These are phyloP conservation scores for Huntiella abstrusa DNA, from an alignment of 2,329 filamentous ascomycete species.

Conservation along the genomic window DNA sequence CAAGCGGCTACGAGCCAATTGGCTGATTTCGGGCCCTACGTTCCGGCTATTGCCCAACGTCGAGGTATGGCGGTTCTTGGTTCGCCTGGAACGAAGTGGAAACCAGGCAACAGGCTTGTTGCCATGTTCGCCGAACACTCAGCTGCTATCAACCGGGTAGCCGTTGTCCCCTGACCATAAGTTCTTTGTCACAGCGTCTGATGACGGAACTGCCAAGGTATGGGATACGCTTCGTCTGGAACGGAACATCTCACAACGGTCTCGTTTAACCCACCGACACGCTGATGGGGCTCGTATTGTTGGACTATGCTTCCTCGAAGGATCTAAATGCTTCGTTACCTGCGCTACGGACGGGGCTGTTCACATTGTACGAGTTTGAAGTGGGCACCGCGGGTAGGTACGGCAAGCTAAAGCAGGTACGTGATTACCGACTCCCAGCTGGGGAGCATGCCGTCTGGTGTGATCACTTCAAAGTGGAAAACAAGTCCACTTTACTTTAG, in stretches of 20 bases:
- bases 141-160: slow-evolving; percentile 61
- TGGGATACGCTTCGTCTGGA: slow-evolving; percentile 88
- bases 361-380: slow-evolving; percentile 69
- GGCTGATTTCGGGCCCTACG: slow-evolving; percentile 48
- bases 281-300: slow-evolving; percentile 52
- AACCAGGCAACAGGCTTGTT: slow-evolving; percentile 64
- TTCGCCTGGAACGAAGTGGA: slow-evolving; percentile 40
- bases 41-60: slow-evolving; percentile 28
- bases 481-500: slow-evolving; percentile 65
- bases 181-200: slow-evolving; percentile 86
- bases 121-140: slow-evolving; percentile 80
- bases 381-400: slow-evolving; percentile 38
- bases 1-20: slow-evolving; percentile 50
- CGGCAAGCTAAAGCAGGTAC: slow-evolving; percentile 54
- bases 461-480: slow-evolving; percentile 74
- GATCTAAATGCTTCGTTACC: slow-evolving; percentile 83
- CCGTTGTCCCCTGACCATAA: slow-evolving; percentile 73
- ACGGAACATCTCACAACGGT: slow-evolving; percentile 73
- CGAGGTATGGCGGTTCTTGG: slow-evolving; percentile 18
- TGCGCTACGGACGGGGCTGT: slow-evolving; percentile 81
- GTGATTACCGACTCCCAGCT: slow-evolving; percentile 58
- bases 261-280: slow-evolving; percentile 70
- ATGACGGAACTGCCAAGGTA: slow-evolving; percentile 77
- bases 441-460: slow-evolving; percentile 75
- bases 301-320: slow-evolving; percentile 76